Percentiles rank a stretch among this genome's conserved stretches.
Evolutionary conservation across 371 early-diverging fungal genomes (phyloP).

Genomic region (Massospora cicadina): DNA sequence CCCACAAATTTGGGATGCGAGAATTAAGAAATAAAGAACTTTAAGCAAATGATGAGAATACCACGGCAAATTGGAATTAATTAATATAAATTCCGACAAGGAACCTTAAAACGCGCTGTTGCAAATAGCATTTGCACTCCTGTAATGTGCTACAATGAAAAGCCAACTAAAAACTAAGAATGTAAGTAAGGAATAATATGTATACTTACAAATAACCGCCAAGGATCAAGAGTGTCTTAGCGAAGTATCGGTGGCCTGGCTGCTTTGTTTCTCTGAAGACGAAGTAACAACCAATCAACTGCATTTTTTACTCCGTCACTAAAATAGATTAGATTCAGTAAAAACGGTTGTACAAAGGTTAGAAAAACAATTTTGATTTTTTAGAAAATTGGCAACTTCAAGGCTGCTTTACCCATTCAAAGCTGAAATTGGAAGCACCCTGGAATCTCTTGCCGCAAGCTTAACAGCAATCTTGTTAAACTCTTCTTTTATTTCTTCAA

Average conservation of each 20-base stretch:
- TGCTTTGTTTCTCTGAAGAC: conserved; percentile 59
- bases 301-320: conserved; percentile 72
- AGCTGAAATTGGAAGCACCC: conserved; percentile 57
- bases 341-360: neutral
- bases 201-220: no score
- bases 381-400: conserved; percentile 1
- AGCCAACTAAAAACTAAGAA: no score
- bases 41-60: no score
- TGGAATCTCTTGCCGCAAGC: conserved; percentile 53
- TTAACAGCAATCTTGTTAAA: conserved; percentile 74
- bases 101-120: no score
- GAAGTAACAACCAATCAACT: conserved; percentile 62
- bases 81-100: no score
- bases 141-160: no score
- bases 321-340: conserved; percentile 1
- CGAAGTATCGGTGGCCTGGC: conserved; percentile 53
- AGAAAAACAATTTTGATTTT: neutral
- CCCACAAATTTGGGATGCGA: no score
- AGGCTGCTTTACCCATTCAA: conserved; percentile 39
- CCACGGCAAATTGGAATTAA: no score
- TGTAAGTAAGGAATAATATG: no score
- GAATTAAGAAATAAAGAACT: no score
- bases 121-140: no score
- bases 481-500: conserved; percentile 79
- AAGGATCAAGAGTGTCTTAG: no score